Evolutionary conservation across 805 yeast genomes (phyloP).

Genomic region (Gaillardinia entomophila): DNA sequence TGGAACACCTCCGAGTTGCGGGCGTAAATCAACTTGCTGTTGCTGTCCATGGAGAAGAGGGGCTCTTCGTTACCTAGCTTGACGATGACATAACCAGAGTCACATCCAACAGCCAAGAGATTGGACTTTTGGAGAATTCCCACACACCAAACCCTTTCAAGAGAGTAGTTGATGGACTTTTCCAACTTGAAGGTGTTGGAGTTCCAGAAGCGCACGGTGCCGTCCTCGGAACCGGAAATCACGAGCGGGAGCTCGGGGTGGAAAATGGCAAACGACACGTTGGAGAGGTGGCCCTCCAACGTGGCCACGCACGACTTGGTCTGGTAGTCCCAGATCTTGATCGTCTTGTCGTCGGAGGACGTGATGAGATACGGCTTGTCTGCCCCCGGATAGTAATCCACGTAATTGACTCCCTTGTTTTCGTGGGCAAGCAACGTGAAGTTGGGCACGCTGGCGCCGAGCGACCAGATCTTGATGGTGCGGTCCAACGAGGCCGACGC

Average conservation of each 20-base stretch:
- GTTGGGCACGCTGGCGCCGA: conserved; percentile 83
- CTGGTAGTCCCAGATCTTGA: conserved; percentile 95
- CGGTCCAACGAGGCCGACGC: conserved; percentile 96
- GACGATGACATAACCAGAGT: conserved; percentile 85
- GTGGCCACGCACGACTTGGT: conserved; percentile 94
- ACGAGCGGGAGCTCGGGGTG: conserved; percentile 96
- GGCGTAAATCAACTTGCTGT: conserved; percentile 88
- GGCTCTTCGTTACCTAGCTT: conserved; percentile 95
- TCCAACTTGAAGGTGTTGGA: conserved; percentile 90
- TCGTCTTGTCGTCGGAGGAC: conserved; percentile 83
- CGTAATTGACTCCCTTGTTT: conserved; percentile 89
- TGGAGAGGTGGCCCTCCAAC: conserved; percentile 86
- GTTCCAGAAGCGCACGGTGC: conserved; percentile 92
- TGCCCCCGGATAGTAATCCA: conserved; percentile 93
- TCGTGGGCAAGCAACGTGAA: conserved; percentile 90
- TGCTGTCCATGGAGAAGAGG: conserved; percentile 84
- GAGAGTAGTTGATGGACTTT: conserved; percentile 81
- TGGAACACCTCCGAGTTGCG: conserved; percentile 86
- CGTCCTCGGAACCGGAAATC: conserved; percentile 95
- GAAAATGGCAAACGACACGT: conserved; percentile 95
- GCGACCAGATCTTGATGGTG: conserved; percentile 94
- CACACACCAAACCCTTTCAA: conserved; percentile 97
- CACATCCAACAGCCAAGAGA: conserved; percentile 87
- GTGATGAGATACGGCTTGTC: conserved; percentile 96
- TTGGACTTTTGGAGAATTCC: conserved; percentile 67